Evolutionary conservation across 345 rosid genomes (phyloP).

Genomic region (Salix dunnii): DNA sequence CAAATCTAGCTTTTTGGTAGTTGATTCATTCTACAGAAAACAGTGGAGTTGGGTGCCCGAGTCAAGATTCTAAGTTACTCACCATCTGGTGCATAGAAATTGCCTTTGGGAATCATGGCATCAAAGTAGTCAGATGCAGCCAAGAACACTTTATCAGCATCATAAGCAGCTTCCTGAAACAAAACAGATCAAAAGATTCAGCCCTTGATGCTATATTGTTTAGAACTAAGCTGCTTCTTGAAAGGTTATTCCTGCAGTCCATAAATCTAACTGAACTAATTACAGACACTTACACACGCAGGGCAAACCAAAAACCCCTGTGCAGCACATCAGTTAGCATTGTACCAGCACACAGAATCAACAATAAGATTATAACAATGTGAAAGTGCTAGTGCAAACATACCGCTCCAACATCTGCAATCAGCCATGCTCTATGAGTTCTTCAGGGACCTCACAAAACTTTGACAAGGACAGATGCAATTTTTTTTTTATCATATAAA

Average conservation of each 20-base stretch:
- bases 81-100: constrained; percentile 62
- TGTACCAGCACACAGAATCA: not conserved
- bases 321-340: too few relatives aligned
- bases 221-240: not conserved
- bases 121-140: constrained; percentile 67
- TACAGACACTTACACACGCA: not conserved
- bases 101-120: constrained; percentile 64
- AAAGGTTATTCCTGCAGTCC: not conserved
- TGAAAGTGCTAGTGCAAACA: constrained; percentile 10
- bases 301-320: not conserved
- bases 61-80: constrained; percentile 4
- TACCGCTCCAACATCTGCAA: constrained; percentile 75
- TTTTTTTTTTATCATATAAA: constrained; percentile 35
- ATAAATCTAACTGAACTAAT: not conserved
- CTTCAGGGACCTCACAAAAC: constrained; percentile 63
- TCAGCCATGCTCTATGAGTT: constrained; percentile 61
- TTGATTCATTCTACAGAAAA: too few relatives aligned
- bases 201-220: not conserved
- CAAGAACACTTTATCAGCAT: constrained; percentile 69
- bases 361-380: not conserved
- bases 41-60: too few relatives aligned
- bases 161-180: constrained; percentile 59
- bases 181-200: not conserved
- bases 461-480: constrained; percentile 42
- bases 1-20: not conserved